Evolutionary conservation across 1,284 basidiomycete species (phyloP).

Genomic region (Golubevia pallescens): DNA sequence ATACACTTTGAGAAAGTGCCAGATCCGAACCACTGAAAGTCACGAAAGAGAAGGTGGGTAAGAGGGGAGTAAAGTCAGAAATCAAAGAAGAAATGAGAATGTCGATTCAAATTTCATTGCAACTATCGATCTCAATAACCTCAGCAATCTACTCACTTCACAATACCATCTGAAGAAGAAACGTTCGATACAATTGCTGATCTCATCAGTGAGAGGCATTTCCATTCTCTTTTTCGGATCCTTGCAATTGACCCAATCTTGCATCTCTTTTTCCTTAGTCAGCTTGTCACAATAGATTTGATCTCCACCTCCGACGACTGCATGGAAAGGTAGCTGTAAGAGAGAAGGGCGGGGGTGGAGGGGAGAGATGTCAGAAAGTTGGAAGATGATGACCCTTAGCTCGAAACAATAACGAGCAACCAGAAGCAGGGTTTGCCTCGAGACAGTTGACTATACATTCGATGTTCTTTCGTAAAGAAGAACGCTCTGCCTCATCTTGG

Average conservation of each 20-base stretch:
- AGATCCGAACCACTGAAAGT: slow-evolving; percentile 50
- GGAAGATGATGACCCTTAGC: no score
- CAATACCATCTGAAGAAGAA: slow-evolving; percentile 57
- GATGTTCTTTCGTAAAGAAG: no score
- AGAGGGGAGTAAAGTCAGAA: not conserved
- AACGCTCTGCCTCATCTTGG: no score
- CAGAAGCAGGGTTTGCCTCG: no score
- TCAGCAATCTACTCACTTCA: no score
- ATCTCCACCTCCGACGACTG: slow-evolving; percentile 59
- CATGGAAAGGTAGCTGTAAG: slow-evolving; percentile 47
- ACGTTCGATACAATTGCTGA: slow-evolving; percentile 44
- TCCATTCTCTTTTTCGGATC: slow-evolving; percentile 39
- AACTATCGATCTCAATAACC: no score
- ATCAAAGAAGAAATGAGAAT: not conserved
- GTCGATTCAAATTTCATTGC: no score
- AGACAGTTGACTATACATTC: no score
- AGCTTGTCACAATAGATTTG: slow-evolving; percentile 63
- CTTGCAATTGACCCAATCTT: slow-evolving; percentile 27
- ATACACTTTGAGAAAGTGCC: slow-evolving; percentile 50
- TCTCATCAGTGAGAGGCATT: slow-evolving; percentile 39
- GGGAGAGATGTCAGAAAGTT: no score
- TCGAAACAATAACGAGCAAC: no score
- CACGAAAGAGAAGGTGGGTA: no score
- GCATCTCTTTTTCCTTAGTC: slow-evolving; percentile 40
- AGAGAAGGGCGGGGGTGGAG: no score